Percentiles rank a stretch among this genome's conserved stretches.
Conservation (phyloP, 768 basidiomycete species). For the Boletellus sp. region DNA sequence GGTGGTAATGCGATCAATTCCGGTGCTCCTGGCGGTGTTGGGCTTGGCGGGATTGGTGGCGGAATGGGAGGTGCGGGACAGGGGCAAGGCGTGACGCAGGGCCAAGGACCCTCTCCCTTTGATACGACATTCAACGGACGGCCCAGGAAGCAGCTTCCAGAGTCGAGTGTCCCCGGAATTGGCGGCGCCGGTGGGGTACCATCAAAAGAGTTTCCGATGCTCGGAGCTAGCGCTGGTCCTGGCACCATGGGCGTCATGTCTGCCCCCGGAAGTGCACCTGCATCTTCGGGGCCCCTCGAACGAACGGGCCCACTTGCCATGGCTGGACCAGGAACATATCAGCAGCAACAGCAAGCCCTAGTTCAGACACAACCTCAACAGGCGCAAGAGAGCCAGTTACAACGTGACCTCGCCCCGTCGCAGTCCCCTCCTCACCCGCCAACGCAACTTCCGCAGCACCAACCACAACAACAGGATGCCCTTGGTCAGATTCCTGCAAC, state of each 20-base stretch:
- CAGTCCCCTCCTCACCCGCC: constrained; percentile 35
- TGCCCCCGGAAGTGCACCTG: constrained; percentile 48
- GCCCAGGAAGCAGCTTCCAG: constrained; percentile 77
- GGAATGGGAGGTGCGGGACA: constrained; percentile 15
- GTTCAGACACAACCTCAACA: constrained; percentile 26
- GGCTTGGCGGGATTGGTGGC: constrained; percentile 10
- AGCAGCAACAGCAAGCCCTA: constrained; percentile 33
- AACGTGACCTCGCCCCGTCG: constrained; percentile 13
- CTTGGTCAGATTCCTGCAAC: constrained; percentile 8
- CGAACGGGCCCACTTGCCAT: constrained; percentile 41
- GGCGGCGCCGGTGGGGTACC: constrained; percentile 38
- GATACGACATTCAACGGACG: constrained; percentile 77
- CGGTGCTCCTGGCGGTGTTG: constrained; percentile 9
- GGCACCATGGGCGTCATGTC: constrained; percentile 44
- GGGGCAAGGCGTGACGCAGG: constrained; percentile 17
- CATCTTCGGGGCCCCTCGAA: constrained; percentile 49
- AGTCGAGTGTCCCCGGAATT: constrained; percentile 38
- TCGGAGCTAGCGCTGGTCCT: constrained; percentile 44
- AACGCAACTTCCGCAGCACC: constrained; percentile 13
- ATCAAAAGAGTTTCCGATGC: constrained; percentile 60
- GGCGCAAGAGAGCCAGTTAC: constrained; percentile 31
- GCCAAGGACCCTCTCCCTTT: constrained; percentile 45
- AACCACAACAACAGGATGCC: constrained; percentile 23
- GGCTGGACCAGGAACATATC: constrained; percentile 38
- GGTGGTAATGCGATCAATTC: constrained; percentile 21